Conservation (phyloP, 441 rosid species). For the Viola pubescens region DNA sequence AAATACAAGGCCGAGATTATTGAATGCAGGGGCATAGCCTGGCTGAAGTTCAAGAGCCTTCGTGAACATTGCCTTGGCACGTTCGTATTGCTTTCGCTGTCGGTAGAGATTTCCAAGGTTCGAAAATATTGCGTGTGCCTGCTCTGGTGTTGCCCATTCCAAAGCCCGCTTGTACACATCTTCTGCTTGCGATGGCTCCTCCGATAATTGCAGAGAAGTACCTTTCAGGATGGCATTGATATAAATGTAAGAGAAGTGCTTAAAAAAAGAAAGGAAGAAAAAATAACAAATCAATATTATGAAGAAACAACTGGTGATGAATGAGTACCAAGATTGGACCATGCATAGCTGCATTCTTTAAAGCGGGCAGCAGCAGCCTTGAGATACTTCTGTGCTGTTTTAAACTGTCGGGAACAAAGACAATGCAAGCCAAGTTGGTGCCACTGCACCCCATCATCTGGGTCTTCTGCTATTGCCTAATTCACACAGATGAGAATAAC, state of each 20-base stretch:
- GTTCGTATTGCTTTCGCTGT: slow-evolving; percentile 64
- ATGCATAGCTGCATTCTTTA: slow-evolving; percentile 57
- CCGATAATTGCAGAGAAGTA: slow-evolving; percentile 72
- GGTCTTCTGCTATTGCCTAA: slow-evolving; percentile 87
- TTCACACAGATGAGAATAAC: slow-evolving; percentile 10
- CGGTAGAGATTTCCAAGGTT: slow-evolving; percentile 90
- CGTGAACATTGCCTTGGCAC: slow-evolving; percentile 87
- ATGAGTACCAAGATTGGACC: slow-evolving; percentile 80
- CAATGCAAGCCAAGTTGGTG: slow-evolving; percentile 91
- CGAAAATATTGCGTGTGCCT: slow-evolving; percentile 65
- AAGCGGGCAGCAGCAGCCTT: slow-evolving; percentile 64
- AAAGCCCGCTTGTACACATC: slow-evolving; percentile 70
- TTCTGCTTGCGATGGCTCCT: slow-evolving; percentile 62
- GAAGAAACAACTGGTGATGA: slow-evolving; percentile 2
- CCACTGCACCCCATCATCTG: slow-evolving; percentile 82
- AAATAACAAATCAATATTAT: background rate
- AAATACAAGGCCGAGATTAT: slow-evolving; percentile 87
- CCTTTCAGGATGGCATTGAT: slow-evolving; percentile 30
- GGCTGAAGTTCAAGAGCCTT: slow-evolving; percentile 79
- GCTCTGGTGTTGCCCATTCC: slow-evolving; percentile 49
- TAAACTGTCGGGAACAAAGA: slow-evolving; percentile 61
- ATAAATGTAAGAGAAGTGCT: slow-evolving; percentile 7
- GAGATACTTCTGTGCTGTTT: slow-evolving; percentile 66
- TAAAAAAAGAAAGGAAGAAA: background rate
- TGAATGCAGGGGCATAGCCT: slow-evolving; percentile 90